Base-by-base conservation (phyloP, 2,329 filamentous ascomycete species). In the Achaetomium macrosporum region DNA sequence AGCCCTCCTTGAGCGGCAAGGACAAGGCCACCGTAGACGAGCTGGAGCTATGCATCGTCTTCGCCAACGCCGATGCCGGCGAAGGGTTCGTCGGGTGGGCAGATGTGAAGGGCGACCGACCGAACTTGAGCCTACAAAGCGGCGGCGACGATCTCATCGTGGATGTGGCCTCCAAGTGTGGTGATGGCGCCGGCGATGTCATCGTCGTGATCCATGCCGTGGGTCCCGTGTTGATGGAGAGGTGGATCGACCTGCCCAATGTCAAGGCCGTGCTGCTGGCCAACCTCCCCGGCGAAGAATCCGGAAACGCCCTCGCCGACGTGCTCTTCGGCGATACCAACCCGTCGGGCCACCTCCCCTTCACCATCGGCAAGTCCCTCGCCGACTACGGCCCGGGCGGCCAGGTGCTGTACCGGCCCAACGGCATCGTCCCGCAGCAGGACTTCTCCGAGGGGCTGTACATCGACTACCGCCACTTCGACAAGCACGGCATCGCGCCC, bases 381-480 rank as follows among this genome's bases (percentile, higher is more conserved):
- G 75, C 81, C 15, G 89, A 96, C 66, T 93, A 93, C 61, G 91
- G 91, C 0, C 78, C 82, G 0, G 82, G 79, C 15, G 86, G 78
- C 16, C 78, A 85, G 63, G 75, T 93, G 37, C 73, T 90, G 58
- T 88, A 85, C 63, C 72, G 82, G 45, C 81, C 86, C 0, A 87
- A 88, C 59, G 81, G 77, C 15, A 72, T 87, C 3, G 74, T 85
- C 1, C 88, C 90, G 0, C 89, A 95, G 64, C 88, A 95, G 61
- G 84, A 89, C 58, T 95, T 93, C 66, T 78, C 76, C 1, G 89
- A 96, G 65, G 89, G 89, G 0, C 71, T 96, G 0, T 91, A 91
- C 65, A 84, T 95, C 60, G 92, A 96, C 72, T 96, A 96, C 71
- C 84, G 90, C 12, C 81, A 91, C 68, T 91, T 96, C 61, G 90